Evolutionary conservation across 2,329 filamentous ascomycete genomes (phyloP), one percentile per base, ranked within the genome.

Genomic region (Penicillium brevicompactum): DNA sequence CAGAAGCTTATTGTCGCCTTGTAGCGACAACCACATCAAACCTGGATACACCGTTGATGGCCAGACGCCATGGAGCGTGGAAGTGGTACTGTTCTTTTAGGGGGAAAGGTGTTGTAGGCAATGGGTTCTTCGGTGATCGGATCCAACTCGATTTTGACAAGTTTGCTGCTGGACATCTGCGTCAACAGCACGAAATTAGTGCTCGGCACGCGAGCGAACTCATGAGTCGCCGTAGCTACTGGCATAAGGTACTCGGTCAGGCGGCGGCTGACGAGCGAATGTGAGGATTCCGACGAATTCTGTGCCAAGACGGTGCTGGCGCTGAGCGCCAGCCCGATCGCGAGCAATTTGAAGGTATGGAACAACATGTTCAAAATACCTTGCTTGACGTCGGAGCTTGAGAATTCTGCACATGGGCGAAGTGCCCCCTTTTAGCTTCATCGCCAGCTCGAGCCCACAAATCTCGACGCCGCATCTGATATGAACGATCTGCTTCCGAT

Each of bases 221-320:
- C 59, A 22, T 61, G 59, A 1, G 59, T 61, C 54, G 55, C 53
- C 14, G 48, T 48, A 8, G 59, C 48, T 11, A 46, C 57, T 3
- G 59, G 59, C 59, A 61, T 51, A 16, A 49, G 51, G 46, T 61
- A 61, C 57, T 61, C 59, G 3, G 59, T 57, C 24, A 61, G 24
- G 14, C 51, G 54, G 31, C 56, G 55, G 55, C 55, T 55, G 22
- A 55, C 44, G 22, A 58, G 51, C 4, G 55, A 49, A 31, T n/a
- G 45, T 24, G 45, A 38, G 7, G 55, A 18, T 18, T 18, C 18
- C 18, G 18, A 18, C 18, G 18, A 48, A 2, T 51, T 32, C 32
- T 54, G 48, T 16, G 55, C 55, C 41, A 41, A 44, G 11, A 32
- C 48, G 38, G 21, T 43, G 47, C 21, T 40, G 22, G 55, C 44